A percentile compares a stretch with the other conserved stretches of the same genome.
Evolutionary conservation across 495 filamentous ascomycete species (phyloP).

Genomic region (Lophiostoma macrostomum): DNA sequence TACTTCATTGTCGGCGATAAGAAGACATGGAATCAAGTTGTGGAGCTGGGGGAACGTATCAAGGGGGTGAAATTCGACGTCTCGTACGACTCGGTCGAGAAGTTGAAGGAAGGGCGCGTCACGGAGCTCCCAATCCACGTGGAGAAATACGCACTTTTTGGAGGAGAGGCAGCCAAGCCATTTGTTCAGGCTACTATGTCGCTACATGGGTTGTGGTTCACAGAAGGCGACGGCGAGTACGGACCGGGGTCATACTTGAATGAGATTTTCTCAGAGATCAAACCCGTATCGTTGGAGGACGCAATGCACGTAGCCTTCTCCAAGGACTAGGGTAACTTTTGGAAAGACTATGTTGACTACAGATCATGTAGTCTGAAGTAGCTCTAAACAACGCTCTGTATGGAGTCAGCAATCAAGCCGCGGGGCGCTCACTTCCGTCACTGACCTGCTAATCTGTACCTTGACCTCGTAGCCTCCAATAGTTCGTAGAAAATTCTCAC

Average conservation of each 20-base stretch:
- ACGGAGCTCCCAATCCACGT: conserved; percentile 6
- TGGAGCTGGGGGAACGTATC: not conserved
- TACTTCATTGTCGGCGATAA: conserved; percentile 3
- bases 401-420: not conserved
- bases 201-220: too few species aligned
- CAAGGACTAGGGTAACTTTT: not conserved
- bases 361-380: not conserved
- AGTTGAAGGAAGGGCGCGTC: not conserved
- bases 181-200: too few species aligned
- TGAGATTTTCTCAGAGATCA: conserved; percentile 9
- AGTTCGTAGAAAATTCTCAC: not conserved
- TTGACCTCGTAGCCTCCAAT: not conserved
- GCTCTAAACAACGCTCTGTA: not conserved
- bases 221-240: not conserved
- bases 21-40: conserved; percentile 9
- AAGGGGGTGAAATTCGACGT: conserved; percentile 21
- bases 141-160: too few species aligned
- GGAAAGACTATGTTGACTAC: too few species aligned
- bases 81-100: conserved; percentile 16
- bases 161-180: too few species aligned
- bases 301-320: not conserved
- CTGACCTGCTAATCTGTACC: conserved; percentile 7
- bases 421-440: too few species aligned
- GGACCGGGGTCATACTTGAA: conserved; percentile 5
- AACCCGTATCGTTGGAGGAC: not conserved